phyloP scores from a whole-genome alignment of 306 rosid genomes.

The Oemleria cerasiformis region DNA sequence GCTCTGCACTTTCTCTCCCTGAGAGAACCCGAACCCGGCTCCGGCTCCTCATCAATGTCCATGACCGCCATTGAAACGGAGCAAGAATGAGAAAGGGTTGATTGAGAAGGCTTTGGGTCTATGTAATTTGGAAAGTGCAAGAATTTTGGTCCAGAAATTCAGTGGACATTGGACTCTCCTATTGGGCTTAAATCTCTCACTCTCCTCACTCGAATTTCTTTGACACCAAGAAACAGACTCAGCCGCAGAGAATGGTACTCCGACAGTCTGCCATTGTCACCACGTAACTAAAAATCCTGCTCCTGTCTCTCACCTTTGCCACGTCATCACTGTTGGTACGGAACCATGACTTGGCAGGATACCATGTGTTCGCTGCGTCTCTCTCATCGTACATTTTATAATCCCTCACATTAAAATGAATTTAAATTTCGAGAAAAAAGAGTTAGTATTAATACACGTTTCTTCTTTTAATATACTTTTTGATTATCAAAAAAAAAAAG shows the following conservation, averaged over 20 bases:
- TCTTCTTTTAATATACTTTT: no score
- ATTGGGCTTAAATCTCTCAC: background rate
- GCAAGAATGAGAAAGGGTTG: background rate
- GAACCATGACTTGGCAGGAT: background rate
- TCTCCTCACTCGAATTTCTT: background rate
- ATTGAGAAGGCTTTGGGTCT: background rate
- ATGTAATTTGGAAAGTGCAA: background rate
- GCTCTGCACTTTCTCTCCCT: constrained; percentile 24
- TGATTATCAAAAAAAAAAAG: no score
- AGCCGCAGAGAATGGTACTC: background rate
- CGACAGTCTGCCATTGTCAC: background rate
- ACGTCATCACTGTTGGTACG: background rate
- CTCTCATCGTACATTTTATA: background rate
- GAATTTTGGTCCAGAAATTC: background rate
- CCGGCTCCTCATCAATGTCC: constrained; percentile 10
- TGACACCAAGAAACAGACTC: constrained; percentile 10
- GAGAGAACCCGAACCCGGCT: background rate
- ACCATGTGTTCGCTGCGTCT: background rate
- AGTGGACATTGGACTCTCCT: background rate
- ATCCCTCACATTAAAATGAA: background rate
- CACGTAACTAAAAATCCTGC: background rate
- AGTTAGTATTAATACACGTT: no score
- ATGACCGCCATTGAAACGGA: constrained; percentile 33
- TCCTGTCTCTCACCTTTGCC: background rate
- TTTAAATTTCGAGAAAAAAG: no score